Evolutionary conservation across 805 yeast genomes (phyloP).

Genomic region (Starmerella apis): DNA sequence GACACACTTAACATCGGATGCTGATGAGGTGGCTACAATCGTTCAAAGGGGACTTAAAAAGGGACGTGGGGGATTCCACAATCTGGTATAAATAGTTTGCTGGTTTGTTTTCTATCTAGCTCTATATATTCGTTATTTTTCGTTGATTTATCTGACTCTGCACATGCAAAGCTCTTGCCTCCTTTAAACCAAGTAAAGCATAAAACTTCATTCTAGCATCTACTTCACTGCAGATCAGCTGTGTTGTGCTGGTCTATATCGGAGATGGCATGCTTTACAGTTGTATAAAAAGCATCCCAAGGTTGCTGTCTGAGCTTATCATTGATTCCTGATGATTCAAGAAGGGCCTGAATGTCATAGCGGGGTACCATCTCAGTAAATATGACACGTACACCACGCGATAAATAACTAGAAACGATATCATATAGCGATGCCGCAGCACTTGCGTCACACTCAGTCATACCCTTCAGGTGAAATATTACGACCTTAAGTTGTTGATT

Average conservation of each 20-base stretch:
- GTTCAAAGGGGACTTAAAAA: slow-evolving; percentile 56
- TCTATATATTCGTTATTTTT: not conserved
- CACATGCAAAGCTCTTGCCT: no score
- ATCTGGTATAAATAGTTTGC: slow-evolving; percentile 12
- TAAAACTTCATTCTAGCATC: no score
- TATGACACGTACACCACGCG: slow-evolving; percentile 47
- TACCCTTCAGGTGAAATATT: slow-evolving; percentile 70
- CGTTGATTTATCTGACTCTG: no score
- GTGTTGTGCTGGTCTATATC: slow-evolving; percentile 7
- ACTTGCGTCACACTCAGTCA: slow-evolving; percentile 68
- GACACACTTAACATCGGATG: slow-evolving; percentile 76
- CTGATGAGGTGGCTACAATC: slow-evolving; percentile 67
- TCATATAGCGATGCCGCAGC: slow-evolving; percentile 64
- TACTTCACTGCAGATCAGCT: not conserved
- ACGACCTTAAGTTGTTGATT: slow-evolving; percentile 43
- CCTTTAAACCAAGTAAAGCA: no score
- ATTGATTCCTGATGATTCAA: slow-evolving; percentile 48
- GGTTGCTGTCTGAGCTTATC: slow-evolving; percentile 31
- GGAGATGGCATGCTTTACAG: slow-evolving; percentile 44
- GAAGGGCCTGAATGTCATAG: slow-evolving; percentile 38
- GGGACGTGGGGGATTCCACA: slow-evolving; percentile 17
- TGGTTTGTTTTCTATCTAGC: not conserved
- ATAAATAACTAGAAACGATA: slow-evolving; percentile 45
- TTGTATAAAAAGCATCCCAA: slow-evolving; percentile 34
- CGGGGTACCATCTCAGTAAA: slow-evolving; percentile 51